Evolutionary conservation across 2,329 filamentous ascomycete genomes (phyloP).

Genomic region (Fusarium pseudonygamai): DNA sequence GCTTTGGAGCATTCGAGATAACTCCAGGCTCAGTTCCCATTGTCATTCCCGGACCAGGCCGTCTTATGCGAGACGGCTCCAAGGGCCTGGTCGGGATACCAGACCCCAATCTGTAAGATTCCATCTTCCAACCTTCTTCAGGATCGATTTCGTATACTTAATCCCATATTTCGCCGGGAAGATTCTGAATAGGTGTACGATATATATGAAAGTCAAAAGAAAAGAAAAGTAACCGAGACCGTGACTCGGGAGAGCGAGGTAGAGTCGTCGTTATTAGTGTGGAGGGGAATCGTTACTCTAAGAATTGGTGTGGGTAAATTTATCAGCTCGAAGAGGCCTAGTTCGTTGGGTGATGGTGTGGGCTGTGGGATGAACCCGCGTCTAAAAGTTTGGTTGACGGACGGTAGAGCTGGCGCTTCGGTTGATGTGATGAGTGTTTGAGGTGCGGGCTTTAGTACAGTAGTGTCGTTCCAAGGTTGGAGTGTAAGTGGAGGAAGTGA

Average conservation of each 20-base stretch:
- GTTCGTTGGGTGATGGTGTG: slow-evolving; percentile 40
- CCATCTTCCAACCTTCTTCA: slow-evolving; percentile 53
- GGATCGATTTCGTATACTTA: slow-evolving; percentile 20
- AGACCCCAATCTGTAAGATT: slow-evolving; percentile 53
- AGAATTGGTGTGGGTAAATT: slow-evolving; percentile 39
- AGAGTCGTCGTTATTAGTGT: slow-evolving; percentile 44
- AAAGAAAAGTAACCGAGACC: slow-evolving; percentile 8
- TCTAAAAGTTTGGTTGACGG: slow-evolving; percentile 31
- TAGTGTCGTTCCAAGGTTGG: slow-evolving; percentile 23
- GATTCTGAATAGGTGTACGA: not conserved
- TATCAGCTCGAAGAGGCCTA: slow-evolving; percentile 38
- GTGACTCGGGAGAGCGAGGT: slow-evolving; percentile 34
- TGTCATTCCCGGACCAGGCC: slow-evolving; percentile 29
- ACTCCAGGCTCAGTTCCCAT: slow-evolving; percentile 26
- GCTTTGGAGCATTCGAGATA: slow-evolving; percentile 36
- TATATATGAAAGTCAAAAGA: slow-evolving; percentile 28
- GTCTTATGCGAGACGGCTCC: slow-evolving; percentile 48
- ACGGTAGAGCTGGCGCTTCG: slow-evolving; percentile 33
- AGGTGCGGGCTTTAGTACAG: slow-evolving; percentile 20
- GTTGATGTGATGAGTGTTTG: slow-evolving; percentile 34
- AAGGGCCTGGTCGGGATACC: slow-evolving; percentile 53
- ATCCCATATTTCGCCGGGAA: slow-evolving; percentile 35
- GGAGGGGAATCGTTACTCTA: slow-evolving; percentile 26
- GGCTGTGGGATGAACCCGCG: slow-evolving; percentile 36
- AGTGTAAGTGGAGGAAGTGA: slow-evolving; percentile 31